Conservation (phyloP, 495 filamentous ascomycete genomes). For the Thermothielavioides terrestris region DNA sequence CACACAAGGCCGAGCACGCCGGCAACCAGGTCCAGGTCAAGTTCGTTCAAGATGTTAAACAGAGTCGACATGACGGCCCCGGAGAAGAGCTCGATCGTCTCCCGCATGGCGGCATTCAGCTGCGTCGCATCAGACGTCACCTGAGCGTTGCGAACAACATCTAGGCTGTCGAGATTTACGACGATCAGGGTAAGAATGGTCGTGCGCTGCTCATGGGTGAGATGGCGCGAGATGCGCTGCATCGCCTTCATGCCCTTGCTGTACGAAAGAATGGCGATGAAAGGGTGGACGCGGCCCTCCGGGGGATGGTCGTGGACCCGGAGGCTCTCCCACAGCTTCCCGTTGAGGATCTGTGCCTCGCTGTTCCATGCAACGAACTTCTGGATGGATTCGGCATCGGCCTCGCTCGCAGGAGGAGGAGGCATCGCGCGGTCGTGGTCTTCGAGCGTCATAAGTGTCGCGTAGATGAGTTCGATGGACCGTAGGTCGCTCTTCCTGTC, state of each 20-base stretch:
- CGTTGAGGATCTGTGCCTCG: conserved; percentile 62
- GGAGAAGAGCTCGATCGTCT: conserved; percentile 86
- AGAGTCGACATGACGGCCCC: conserved; percentile 81
- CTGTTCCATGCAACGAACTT: conserved; percentile 63
- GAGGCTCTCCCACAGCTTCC: conserved; percentile 70
- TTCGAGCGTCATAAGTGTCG: conserved; percentile 82
- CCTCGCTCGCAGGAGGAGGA: conserved; percentile 50
- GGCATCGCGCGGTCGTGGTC: conserved; percentile 89
- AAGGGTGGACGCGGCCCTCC: conserved; percentile 70
- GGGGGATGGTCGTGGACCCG: conserved; percentile 89
- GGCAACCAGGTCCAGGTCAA: conserved; percentile 78
- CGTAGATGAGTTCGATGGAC: conserved; percentile 81
- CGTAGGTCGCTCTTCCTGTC: conserved; percentile 76
- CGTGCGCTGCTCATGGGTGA: conserved; percentile 82
- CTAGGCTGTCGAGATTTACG: conserved; percentile 83
- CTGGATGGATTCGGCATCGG: conserved; percentile 54
- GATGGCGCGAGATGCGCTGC: conserved; percentile 87
- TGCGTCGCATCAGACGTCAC: conserved; percentile 58
- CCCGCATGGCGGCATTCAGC: conserved; percentile 61
- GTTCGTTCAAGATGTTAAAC: conserved; percentile 80
- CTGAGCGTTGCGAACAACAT: conserved; percentile 75
- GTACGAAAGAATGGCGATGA: conserved; percentile 92
- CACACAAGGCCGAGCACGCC: conserved; percentile 80
- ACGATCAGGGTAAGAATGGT: conserved; percentile 93
- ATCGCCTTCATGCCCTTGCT: conserved; percentile 95